These are phyloP conservation scores for Cotoneaster glaucophyllus DNA, from an alignment of 306 rosid species.

Conservation along the genomic window DNA sequence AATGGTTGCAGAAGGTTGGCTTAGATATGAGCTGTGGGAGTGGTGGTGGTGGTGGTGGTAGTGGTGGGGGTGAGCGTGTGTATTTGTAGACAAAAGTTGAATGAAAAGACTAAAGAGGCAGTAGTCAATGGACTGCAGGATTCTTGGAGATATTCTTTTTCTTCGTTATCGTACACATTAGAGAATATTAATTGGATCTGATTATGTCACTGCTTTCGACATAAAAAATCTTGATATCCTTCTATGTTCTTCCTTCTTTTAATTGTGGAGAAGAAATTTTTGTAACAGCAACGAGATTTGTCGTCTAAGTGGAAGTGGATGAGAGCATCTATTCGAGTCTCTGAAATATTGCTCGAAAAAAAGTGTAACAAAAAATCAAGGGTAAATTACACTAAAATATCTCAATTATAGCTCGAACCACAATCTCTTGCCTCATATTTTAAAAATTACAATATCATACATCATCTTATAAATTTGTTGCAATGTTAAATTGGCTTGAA, in stretches of 20 bases:
- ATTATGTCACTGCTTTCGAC: background rate
- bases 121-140: background rate
- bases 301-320: too few species aligned
- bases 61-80: background rate
- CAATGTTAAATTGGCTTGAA: too few species aligned
- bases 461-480: too few species aligned
- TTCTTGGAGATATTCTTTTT: background rate
- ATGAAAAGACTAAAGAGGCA: background rate
- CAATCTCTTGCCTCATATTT: rapidly evolving
- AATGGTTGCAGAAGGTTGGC: background rate
- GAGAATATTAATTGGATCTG: background rate
- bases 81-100: background rate
- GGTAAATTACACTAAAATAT: too few species aligned
- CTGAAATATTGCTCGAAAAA: too few species aligned
- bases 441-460: too few species aligned
- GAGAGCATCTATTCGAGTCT: too few species aligned
- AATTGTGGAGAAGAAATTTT: background rate
- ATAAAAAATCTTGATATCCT: background rate
- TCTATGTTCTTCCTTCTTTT: background rate
- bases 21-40: background rate
- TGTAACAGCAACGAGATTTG: too few species aligned
- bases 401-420: too few species aligned
- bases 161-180: too few species aligned
- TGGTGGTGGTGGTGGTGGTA: background rate
- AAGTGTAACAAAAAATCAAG: too few species aligned